A percentile compares a stretch with the other conserved stretches of the same genome.
Conservation (phyloP, 805 yeast genomes). For the Komagataella kurtzmanii region DNA sequence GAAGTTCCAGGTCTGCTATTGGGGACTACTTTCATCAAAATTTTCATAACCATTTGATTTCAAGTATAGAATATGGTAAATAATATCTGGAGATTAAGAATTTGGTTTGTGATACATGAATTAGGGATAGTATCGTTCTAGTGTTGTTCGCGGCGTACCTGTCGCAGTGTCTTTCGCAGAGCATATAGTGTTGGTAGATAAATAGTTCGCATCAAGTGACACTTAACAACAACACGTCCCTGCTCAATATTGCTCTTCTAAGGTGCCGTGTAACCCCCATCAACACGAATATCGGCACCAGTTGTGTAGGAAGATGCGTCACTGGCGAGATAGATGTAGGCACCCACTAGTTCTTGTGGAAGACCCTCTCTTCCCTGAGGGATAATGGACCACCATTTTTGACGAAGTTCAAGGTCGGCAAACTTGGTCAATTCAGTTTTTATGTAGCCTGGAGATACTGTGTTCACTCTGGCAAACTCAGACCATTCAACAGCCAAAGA, state of each 20-base stretch:
- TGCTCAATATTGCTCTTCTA: slow-evolving; percentile 10
- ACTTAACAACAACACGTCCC: not conserved
- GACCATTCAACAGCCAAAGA: slow-evolving; percentile 85
- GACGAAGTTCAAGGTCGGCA: slow-evolving; percentile 27
- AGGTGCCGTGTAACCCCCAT: slow-evolving; percentile 60
- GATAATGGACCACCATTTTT: slow-evolving; percentile 33
- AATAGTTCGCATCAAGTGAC: not conserved
- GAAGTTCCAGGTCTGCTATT: not conserved
- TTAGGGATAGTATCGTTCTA: not conserved
- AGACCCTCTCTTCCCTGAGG: slow-evolving; percentile 70
- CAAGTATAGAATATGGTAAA: not conserved
- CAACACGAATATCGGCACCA: slow-evolving; percentile 65
- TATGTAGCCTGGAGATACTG: slow-evolving; percentile 80
- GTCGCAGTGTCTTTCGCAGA: not conserved
- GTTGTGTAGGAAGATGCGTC: slow-evolving; percentile 73
- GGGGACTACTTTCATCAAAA: not conserved
- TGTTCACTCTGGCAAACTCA: slow-evolving; percentile 75
- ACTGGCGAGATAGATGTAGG: slow-evolving; percentile 66
- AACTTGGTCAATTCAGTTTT: slow-evolving; percentile 51
- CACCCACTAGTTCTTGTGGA: slow-evolving; percentile 68
- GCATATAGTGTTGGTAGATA: not conserved
- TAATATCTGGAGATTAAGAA: not conserved
- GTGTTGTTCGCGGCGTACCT: not conserved
- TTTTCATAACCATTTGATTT: not conserved
- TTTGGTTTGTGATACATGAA: not conserved